These are phyloP conservation scores for Lenzites betulinus DNA, from an alignment of 768 basidiomycete genomes.

Conservation along the genomic window DNA sequence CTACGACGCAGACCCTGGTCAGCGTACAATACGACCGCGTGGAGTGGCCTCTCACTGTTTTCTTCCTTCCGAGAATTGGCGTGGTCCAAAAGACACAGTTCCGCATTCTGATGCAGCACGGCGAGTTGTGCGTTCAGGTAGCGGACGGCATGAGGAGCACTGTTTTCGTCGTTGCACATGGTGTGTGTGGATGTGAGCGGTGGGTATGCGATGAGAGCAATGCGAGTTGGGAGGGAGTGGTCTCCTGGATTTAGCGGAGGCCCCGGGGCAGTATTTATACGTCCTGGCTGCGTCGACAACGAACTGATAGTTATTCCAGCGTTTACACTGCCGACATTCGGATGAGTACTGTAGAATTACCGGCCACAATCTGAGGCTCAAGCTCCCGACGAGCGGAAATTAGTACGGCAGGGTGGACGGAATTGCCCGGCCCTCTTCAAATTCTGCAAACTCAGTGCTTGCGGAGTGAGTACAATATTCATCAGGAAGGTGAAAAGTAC, in stretches of 20 bases:
- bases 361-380: background rate
- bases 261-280: background rate
- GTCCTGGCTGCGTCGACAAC: background rate
- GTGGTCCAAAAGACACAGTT: constrained; percentile 22
- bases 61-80: constrained; percentile 18
- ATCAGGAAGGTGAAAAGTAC: too few relatives aligned
- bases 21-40: too few relatives aligned
- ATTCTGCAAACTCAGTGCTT: too few relatives aligned
- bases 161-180: constrained; percentile 31
- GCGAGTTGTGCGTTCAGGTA: constrained; percentile 31
- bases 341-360: too few relatives aligned
- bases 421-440: too few relatives aligned
- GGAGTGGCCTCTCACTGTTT: constrained; percentile 16
- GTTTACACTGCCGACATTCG: too few relatives aligned
- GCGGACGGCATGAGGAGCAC: constrained; percentile 25
- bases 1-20: background rate
- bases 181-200: background rate
- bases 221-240: background rate
- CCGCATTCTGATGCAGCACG: constrained; percentile 26
- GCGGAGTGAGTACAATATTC: too few relatives aligned
- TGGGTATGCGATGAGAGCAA: background rate
- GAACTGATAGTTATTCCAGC: too few relatives aligned
- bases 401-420: background rate
- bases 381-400: background rate
- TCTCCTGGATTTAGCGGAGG: background rate